These are phyloP conservation scores for Sporobolomyces roseus DNA, from an alignment of 768 basidiomycete genomes.

Conservation along the genomic window DNA sequence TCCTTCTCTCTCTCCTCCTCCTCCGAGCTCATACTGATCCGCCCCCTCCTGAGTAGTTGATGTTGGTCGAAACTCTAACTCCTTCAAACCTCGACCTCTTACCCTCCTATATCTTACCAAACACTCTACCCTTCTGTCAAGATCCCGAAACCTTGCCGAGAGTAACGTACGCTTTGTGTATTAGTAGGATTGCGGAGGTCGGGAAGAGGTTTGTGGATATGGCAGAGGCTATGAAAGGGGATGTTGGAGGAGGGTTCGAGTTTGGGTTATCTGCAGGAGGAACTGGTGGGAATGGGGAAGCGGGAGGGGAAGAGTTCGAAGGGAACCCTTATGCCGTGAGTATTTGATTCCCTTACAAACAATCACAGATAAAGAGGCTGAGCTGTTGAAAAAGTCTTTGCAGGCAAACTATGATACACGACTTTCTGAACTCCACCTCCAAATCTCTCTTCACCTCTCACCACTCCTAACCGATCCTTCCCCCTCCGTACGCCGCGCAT, in stretches of 20 bases:
- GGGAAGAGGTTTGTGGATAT: slow-evolving; percentile 87
- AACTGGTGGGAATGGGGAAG: slow-evolving; percentile 62
- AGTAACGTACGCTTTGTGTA: slow-evolving; percentile 73
- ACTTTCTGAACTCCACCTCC: slow-evolving; percentile 75
- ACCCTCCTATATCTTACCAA: slow-evolving; percentile 91
- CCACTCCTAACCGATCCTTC: slow-evolving; percentile 83
- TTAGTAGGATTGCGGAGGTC: slow-evolving; percentile 78
- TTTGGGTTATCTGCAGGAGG: slow-evolving; percentile 61
- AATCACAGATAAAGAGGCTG: not conserved
- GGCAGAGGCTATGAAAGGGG: slow-evolving; percentile 78
- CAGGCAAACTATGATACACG: slow-evolving; percentile 88
- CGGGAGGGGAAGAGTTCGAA: slow-evolving; percentile 66
- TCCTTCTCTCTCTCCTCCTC: not conserved
- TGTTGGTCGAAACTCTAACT: slow-evolving; percentile 47
- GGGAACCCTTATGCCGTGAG: slow-evolving; percentile 49
- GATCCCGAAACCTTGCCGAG: slow-evolving; percentile 83
- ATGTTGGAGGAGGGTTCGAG: not conserved
- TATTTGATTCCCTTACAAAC: not conserved
- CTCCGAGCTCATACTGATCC: not conserved
- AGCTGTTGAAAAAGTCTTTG: no score
- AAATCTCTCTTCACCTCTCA: slow-evolving; percentile 81
- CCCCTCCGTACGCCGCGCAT: slow-evolving; percentile 82
- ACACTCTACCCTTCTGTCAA: slow-evolving; percentile 72
- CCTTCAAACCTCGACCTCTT: slow-evolving; percentile 62
- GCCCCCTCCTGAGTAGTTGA: slow-evolving; percentile 45